phyloP scores from a whole-genome alignment of 2,329 filamentous ascomycete species.

The Zymoseptoria tritici region DNA sequence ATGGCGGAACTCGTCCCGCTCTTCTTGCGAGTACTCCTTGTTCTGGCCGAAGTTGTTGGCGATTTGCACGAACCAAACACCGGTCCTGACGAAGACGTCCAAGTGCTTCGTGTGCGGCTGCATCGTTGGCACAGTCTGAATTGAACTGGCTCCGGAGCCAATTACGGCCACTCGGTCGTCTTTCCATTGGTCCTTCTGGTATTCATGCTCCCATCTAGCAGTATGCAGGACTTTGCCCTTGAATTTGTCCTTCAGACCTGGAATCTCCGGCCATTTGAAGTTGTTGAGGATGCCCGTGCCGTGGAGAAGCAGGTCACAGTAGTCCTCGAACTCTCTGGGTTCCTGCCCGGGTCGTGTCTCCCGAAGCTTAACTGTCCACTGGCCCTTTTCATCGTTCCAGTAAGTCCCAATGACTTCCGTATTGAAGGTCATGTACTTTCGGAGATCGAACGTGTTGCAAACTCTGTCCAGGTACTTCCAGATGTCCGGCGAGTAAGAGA shows the following conservation, averaged over 20 bases:
- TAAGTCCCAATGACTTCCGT: constrained; percentile 41
- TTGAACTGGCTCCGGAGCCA: constrained; percentile 38
- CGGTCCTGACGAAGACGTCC: constrained; percentile 42
- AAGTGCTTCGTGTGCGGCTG: constrained; percentile 40
- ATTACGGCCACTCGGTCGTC: constrained; percentile 39
- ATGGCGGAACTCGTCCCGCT: constrained; percentile 37
- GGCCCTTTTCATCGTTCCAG: constrained; percentile 43
- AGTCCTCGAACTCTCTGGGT: constrained; percentile 35
- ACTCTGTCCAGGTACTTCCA: constrained; percentile 44
- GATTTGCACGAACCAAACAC: constrained; percentile 36
- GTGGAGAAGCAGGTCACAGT: constrained; percentile 39
- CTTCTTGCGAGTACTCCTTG: constrained; percentile 38
- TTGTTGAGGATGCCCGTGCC: constrained; percentile 36
- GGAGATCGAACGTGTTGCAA: constrained; percentile 41
- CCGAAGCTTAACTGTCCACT: constrained; percentile 45
- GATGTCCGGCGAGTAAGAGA: constrained; percentile 41
- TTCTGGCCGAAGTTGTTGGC: constrained; percentile 41
- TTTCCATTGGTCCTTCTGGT: constrained; percentile 39
- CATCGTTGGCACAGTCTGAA: constrained; percentile 43
- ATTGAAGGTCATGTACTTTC: constrained; percentile 48
- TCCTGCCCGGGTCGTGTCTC: constrained; percentile 32
- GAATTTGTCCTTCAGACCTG: constrained; percentile 38
- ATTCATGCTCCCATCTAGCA: constrained; percentile 40
- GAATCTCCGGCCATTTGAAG: constrained; percentile 30
- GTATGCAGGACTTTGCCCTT: constrained; percentile 39